Percentiles rank a stretch among this genome's conserved stretches.
phyloP scores from a whole-genome alignment of 202 grass and related monocot species.

The Digitaria exilis region DNA sequence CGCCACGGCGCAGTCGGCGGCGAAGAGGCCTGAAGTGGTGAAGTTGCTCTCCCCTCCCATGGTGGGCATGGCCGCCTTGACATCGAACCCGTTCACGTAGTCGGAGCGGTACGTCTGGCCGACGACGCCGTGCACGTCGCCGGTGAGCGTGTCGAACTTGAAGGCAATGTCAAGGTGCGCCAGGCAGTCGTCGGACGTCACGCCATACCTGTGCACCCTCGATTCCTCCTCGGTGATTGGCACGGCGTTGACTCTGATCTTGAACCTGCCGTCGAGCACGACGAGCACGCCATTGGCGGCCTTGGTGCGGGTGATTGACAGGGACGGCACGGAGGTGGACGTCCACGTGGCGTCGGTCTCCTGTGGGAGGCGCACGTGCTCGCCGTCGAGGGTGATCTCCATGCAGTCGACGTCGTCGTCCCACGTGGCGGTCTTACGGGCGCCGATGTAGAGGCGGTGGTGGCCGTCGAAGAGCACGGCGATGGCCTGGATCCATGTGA shows the following conservation, averaged over 20 bases:
- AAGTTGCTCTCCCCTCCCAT: constrained; percentile 56
- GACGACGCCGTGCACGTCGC: constrained; percentile 52
- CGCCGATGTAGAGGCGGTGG: constrained; percentile 55
- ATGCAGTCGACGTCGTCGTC: constrained; percentile 54
- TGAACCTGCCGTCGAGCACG: not conserved
- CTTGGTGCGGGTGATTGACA: not conserved
- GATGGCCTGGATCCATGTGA: constrained; percentile 81
- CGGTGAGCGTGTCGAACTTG: constrained; percentile 52
- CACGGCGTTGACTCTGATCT: constrained; percentile 37
- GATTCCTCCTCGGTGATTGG: constrained; percentile 52
- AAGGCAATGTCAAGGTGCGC: constrained; percentile 56
- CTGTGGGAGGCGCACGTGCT: constrained; percentile 14
- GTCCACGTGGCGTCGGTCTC: not conserved
- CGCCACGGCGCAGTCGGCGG: constrained; percentile 49
- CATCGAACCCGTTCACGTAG: constrained; percentile 52
- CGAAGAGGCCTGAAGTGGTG: constrained; percentile 50
- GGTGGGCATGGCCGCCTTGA: constrained; percentile 54
- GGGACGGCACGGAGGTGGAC: no score
- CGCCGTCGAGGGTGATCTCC: constrained; percentile 43
- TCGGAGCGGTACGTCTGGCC: constrained; percentile 60
- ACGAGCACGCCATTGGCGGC: not conserved
- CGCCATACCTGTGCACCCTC: constrained; percentile 44
- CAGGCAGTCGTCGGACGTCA: constrained; percentile 39
- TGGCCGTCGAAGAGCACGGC: constrained; percentile 56
- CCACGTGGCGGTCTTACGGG: constrained; percentile 48